Evolutionary conservation across 1,284 basidiomycete species (phyloP).

Genomic region (Austropuccinia psidii): DNA sequence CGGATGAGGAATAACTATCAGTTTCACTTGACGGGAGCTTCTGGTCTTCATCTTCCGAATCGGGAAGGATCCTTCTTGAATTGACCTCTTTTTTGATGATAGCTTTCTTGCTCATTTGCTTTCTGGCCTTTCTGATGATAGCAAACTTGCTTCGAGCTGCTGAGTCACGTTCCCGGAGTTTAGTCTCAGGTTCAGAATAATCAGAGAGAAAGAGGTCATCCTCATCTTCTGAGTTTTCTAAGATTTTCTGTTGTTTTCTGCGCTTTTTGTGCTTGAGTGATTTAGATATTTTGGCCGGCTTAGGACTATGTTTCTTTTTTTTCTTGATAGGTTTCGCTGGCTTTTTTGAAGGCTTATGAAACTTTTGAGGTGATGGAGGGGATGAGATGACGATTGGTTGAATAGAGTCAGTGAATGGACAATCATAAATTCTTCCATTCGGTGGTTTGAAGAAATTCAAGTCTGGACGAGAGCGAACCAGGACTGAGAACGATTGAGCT

Average conservation of each 20-base stretch:
- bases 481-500: too few relatives aligned
- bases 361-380: not conserved
- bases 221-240: not conserved
- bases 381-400: not conserved
- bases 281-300: not conserved
- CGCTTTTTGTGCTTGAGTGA: not conserved
- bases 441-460: conserved; percentile 19
- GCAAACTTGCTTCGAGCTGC: not conserved
- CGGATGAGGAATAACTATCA: not conserved
- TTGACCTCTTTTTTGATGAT: conserved; percentile 7
- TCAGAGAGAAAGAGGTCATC: conserved; percentile 16
- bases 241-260: not conserved
- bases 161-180: not conserved
- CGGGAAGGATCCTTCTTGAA: conserved; percentile 25
- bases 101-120: not conserved
- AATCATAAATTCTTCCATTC: not conserved
- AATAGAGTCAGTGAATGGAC: too few relatives aligned
- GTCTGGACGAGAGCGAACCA: conserved; percentile 22
- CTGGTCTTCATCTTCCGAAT: conserved; percentile 14
- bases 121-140: not conserved
- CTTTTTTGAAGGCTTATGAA: not conserved
- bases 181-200: conserved; percentile 16
- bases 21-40: not conserved
- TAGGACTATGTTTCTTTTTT: not conserved
- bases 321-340: not conserved